These are phyloP conservation scores for Coemansia sp. DNA, from an alignment of 192 early-diverging fungal species.

Conservation along the genomic window DNA sequence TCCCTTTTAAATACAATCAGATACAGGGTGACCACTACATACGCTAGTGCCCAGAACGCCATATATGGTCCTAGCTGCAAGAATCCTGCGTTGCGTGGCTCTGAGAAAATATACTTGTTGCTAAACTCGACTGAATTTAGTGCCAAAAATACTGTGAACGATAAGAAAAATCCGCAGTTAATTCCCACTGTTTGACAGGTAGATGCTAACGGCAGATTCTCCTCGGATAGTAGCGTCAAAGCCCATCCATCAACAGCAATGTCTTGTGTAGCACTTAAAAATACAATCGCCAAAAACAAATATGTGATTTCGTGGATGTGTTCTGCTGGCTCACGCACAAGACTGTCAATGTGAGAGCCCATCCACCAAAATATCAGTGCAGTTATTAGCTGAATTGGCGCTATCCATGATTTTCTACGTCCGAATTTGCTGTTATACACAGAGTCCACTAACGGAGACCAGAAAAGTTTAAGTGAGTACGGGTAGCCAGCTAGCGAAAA, in stretches of 20 bases:
- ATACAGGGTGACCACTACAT: constrained; percentile 82
- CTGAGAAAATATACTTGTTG: constrained; percentile 82
- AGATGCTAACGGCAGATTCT: constrained; percentile 88
- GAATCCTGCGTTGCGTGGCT: constrained; percentile 66
- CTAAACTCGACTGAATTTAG: constrained; percentile 93
- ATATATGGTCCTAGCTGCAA: constrained; percentile 84
- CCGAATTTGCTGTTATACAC: constrained; percentile 79
- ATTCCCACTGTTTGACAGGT: constrained; percentile 96
- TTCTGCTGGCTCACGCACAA: constrained; percentile 57
- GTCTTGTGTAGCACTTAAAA: constrained; percentile 94
- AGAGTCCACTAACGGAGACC: constrained; percentile 97
- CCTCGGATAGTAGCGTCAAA: constrained; percentile 83
- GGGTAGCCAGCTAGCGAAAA: constrained; percentile 95
- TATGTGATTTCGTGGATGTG: constrained; percentile 63
- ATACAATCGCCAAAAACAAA: constrained; percentile 80
- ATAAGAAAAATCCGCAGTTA: constrained; percentile 92
- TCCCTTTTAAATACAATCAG: constrained; percentile 79
- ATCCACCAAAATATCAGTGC: constrained; percentile 79
- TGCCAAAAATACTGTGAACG: constrained; percentile 96
- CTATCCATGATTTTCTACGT: constrained; percentile 95
- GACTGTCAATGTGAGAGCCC: constrained; percentile 71
- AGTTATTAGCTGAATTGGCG: constrained; percentile 92
- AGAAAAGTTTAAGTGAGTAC: constrained; percentile 96
- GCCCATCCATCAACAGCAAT: constrained; percentile 88
- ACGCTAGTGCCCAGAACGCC: constrained; percentile 90